These are phyloP conservation scores for Botryosphaeria dothidea DNA, from an alignment of 2,329 filamentous ascomycete species.

Conservation along the genomic window DNA sequence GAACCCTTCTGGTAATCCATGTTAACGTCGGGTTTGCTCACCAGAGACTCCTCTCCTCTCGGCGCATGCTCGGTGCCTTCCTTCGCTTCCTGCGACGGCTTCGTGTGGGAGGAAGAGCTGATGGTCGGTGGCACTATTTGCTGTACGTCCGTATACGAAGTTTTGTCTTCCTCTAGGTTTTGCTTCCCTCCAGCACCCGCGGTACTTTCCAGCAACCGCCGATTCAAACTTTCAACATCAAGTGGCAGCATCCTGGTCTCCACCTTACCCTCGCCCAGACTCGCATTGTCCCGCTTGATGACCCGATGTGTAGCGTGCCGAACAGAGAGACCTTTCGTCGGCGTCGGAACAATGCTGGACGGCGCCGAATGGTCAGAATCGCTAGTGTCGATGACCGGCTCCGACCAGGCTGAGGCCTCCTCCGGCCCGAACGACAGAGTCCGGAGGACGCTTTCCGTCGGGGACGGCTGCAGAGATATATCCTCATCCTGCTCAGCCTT, in stretches of 20 bases:
- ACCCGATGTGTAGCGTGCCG: not conserved
- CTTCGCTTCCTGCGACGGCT: not conserved
- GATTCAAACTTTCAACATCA: not conserved
- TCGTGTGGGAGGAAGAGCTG: not conserved
- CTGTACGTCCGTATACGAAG: not conserved
- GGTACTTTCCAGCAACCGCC: not conserved
- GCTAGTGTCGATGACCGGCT: not conserved
- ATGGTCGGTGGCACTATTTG: not conserved
- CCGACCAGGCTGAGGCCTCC: slow-evolving; percentile 9
- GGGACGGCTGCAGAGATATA: not conserved
- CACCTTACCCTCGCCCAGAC: not conserved
- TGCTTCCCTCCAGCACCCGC: not conserved
- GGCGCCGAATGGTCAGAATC: not conserved
- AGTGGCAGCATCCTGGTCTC: not conserved
- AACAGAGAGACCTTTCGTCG: slow-evolving; percentile 1
- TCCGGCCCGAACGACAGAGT: not conserved
- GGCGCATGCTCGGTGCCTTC: not conserved
- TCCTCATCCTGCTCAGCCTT: not conserved
- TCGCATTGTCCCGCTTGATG: not conserved
- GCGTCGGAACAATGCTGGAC: slow-evolving; percentile 10
- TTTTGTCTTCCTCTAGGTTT: not conserved
- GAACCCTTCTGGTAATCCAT: not conserved
- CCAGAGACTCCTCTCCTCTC: not conserved
- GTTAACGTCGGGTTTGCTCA: not conserved
- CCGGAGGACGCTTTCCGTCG: not conserved